Percentiles rank a stretch among this genome's conserved stretches.
phyloP scores from a whole-genome alignment of 768 basidiomycete genomes.

The Trametes meyenii region DNA sequence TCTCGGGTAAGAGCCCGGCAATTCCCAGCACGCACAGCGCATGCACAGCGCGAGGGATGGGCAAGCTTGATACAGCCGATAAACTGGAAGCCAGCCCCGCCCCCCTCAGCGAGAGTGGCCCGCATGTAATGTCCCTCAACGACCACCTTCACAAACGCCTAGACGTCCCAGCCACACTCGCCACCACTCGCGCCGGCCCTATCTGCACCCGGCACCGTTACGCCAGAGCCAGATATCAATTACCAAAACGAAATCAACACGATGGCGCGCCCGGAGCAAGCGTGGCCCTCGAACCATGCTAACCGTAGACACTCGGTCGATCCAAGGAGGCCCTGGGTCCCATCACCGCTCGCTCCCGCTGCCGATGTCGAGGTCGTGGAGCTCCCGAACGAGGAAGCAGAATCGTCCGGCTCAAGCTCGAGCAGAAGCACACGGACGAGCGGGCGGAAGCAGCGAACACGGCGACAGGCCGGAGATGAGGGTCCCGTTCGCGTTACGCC shows the following conservation, averaged over 20 bases:
- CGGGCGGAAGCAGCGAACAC: constrained; percentile 8
- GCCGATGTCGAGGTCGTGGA: neutral
- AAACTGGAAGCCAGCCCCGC: neutral
- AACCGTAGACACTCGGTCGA: constrained; percentile 18
- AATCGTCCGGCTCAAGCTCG: constrained; percentile 6
- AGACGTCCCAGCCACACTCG: neutral
- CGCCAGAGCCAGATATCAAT: neutral
- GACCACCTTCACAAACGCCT: neutral
- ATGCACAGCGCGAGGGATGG: constrained; percentile 4
- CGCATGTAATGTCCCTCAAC: neutral
- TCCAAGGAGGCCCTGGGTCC: constrained; percentile 23
- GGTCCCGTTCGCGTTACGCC: neutral
- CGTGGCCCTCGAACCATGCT: constrained; percentile 24
- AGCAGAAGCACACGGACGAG: constrained; percentile 1
- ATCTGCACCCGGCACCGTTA: neutral
- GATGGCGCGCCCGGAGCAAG: neutral
- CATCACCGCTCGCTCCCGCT: constrained; percentile 19
- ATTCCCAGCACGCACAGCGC: constrained; percentile 14
- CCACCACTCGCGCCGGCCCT: neutral
- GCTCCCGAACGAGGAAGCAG: neutral
- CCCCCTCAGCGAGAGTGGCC: neutral
- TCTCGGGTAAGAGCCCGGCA: neutral
- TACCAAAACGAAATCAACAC: neutral
- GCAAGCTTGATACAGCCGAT: constrained; percentile 15
- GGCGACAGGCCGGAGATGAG: constrained; percentile 12